Base-by-base conservation (phyloP, 1,284 basidiomycete species). In the Mycosarcoma maydis region DNA sequence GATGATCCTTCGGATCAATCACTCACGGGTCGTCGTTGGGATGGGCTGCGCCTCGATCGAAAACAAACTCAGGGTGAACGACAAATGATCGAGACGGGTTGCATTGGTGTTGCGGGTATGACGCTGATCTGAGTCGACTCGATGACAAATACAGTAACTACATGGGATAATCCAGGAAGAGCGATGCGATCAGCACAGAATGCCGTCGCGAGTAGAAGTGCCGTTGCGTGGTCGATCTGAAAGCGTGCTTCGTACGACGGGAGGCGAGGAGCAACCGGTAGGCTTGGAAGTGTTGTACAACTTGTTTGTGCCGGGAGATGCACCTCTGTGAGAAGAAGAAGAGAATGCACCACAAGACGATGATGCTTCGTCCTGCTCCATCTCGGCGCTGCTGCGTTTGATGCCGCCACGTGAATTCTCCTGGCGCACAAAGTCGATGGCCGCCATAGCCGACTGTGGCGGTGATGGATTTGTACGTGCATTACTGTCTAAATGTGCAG, bases 381-480 rank as follows among this genome's bases (percentile, higher is more conserved):
- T 65, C 23, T 65, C 50, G 30, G 55, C 61, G 24, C 61, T 65
- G 36, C 45, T 58, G 27, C 55, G 61, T 26, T 65, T 65, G 33
- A 58, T 32, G 9, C 50, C 50, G 33, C 59, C 50, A 27, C 59
- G 41, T 7, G 43, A 44, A 6, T 9, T 22, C 6, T 55, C 47
- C n/a, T 54, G 20, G 7, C 30, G 50, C 16, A 22, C 16, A 29
- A 38, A 19, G 3, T 49, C 32, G 4, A n/a, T 32, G 11, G 27
- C 10, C 2, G 32, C 37, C 27, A 13, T n/a, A 11, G 24, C 40
- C 6, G 20, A 10, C 4, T 33, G 39, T 24, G 33, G 4, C 7
- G 33, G 13, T 10, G 30, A 33, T 11, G 50, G 42, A 3, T 19
- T 29, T 8, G 42, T 29, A 7, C 41, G 41, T 13, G 17, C 32